Evolutionary conservation across 2,329 filamentous ascomycete species (phyloP).

Genomic region (Aureobasidium sp.): DNA sequence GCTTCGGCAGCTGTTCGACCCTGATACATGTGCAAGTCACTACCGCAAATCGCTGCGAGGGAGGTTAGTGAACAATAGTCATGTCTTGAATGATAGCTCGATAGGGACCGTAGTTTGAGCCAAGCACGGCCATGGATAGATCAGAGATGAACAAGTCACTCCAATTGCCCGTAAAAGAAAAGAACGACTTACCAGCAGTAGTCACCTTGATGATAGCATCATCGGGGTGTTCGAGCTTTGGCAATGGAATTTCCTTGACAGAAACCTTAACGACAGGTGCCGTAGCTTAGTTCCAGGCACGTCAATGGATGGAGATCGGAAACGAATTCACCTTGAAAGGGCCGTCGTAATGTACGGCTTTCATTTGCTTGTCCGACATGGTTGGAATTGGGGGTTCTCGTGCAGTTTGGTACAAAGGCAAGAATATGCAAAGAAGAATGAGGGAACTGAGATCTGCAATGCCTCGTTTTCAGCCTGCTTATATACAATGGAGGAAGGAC

Average conservation of each 20-base stretch:
- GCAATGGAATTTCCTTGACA: slow-evolving; percentile 51
- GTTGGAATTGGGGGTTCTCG: not conserved
- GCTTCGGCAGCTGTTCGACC: slow-evolving; percentile 53
- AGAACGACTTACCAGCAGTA: slow-evolving; percentile 40
- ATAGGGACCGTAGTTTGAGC: not conserved
- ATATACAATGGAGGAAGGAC: not conserved
- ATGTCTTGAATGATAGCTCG: not conserved
- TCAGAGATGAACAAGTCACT: not conserved
- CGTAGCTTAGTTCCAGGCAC: too few relatives aligned
- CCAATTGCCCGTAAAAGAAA: not conserved
- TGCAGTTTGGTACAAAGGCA: not conserved
- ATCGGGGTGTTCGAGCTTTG: slow-evolving; percentile 54
- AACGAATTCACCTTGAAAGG: slow-evolving; percentile 54
- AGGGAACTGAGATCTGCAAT: not conserved
- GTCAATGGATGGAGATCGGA: too few relatives aligned
- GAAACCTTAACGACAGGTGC: too few relatives aligned
- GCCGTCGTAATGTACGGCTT: slow-evolving; percentile 54
- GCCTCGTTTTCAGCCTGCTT: not conserved
- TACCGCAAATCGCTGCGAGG: slow-evolving; percentile 16
- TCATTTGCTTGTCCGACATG: slow-evolving; percentile 31
- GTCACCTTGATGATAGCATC: slow-evolving; percentile 58
- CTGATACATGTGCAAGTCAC: slow-evolving; percentile 51
- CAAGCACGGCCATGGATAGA: not conserved
- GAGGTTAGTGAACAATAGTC: not conserved
- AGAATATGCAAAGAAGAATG: not conserved